Conservation (phyloP, 1,284 basidiomycete genomes). For the Sporisorium scitamineum region DNA sequence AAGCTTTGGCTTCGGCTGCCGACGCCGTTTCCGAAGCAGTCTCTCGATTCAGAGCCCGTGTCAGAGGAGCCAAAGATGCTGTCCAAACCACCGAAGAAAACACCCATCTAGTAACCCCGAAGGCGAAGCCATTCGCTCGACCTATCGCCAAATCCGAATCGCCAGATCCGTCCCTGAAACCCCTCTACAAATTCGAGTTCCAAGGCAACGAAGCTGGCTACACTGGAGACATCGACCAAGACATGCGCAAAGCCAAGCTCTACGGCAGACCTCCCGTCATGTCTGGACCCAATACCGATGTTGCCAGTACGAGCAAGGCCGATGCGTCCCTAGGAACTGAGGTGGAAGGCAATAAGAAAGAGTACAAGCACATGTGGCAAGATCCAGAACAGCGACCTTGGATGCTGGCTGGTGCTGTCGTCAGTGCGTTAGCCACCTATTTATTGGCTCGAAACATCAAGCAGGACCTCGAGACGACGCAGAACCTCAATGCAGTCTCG, state of each 20-base stretch:
- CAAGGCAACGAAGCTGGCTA: constrained; percentile 20
- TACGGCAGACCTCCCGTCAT: constrained; percentile 16
- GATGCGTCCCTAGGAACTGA: background rate
- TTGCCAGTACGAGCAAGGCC: background rate
- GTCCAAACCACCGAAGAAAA: background rate
- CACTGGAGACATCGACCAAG: constrained; percentile 18
- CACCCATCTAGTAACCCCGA: background rate
- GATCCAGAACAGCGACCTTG: constrained; percentile 10
- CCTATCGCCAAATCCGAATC: background rate
- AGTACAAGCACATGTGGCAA: constrained; percentile 5
- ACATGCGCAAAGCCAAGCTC: background rate
- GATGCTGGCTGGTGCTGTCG: background rate
- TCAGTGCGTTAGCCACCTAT: background rate
- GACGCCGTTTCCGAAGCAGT: constrained; percentile 11
- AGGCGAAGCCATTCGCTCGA: background rate
- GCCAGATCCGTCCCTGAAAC: background rate
- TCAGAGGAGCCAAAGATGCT: constrained; percentile 8
- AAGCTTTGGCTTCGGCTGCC: background rate
- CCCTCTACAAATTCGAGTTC: constrained; percentile 5
- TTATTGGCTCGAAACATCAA: background rate
- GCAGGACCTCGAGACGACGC: constrained; percentile 2
- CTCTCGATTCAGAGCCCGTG: background rate
- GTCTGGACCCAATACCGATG: background rate
- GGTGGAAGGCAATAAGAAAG: background rate
- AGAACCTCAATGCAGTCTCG: constrained; percentile 8